phyloP scores from a whole-genome alignment of 768 basidiomycete species.

The Lentinula detonsa region DNA sequence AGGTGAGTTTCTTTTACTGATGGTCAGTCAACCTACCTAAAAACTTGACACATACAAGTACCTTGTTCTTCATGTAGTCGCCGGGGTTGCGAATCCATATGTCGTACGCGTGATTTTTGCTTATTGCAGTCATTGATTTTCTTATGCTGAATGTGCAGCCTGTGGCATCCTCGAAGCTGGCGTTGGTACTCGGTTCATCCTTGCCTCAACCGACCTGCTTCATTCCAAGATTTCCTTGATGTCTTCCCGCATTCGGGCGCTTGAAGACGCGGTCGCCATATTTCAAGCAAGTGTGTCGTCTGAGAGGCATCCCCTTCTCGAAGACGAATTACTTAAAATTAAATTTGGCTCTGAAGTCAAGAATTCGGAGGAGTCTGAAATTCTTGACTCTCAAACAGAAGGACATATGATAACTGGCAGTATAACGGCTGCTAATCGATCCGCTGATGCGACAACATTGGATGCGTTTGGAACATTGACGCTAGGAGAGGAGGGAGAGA shows the following conservation, averaged over 20 bases:
- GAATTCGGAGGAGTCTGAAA: slow-evolving; percentile 14
- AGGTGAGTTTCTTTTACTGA: not conserved
- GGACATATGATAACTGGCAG: slow-evolving; percentile 14
- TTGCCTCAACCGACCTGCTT: slow-evolving; percentile 61
- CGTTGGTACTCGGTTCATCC: slow-evolving; percentile 41
- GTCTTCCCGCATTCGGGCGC: slow-evolving; percentile 61
- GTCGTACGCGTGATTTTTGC: slow-evolving; percentile 19
- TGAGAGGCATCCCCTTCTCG: slow-evolving; percentile 54
- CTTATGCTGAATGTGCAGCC: slow-evolving; percentile 11
- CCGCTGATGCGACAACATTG: slow-evolving; percentile 19
- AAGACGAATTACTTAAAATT: slow-evolving; percentile 45
- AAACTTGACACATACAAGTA: slow-evolving; percentile 20
- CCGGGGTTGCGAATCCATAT: slow-evolving; percentile 59
- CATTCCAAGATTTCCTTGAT: slow-evolving; percentile 63
- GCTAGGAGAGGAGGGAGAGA: slow-evolving; percentile 51
- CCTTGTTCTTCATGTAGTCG: slow-evolving; percentile 47
- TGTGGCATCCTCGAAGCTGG: slow-evolving; percentile 30
- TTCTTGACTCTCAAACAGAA: slow-evolving; percentile 14
- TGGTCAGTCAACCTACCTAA: not conserved
- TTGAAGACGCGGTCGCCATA: slow-evolving; percentile 62
- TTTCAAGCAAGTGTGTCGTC: slow-evolving; percentile 52
- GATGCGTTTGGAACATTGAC: slow-evolving; percentile 63
- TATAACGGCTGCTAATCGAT: not conserved
- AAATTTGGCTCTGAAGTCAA: slow-evolving; percentile 53
- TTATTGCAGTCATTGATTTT: not conserved